These are phyloP conservation scores for Colletotrichum sp. DNA, from an alignment of 2,329 filamentous ascomycete genomes.

Conservation along the genomic window DNA sequence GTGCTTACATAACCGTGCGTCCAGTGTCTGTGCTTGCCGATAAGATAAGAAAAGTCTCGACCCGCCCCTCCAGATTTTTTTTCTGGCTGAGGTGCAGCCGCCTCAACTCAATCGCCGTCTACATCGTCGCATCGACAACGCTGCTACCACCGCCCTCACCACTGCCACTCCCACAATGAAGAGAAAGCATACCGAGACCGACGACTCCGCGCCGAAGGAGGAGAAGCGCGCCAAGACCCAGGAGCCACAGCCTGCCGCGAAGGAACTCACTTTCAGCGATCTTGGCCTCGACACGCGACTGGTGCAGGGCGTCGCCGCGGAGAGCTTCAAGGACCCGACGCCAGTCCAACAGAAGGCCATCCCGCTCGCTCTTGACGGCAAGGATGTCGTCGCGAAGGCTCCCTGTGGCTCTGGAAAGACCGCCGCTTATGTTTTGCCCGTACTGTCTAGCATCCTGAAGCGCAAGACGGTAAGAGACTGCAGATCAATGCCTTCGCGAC, in stretches of 20 bases:
- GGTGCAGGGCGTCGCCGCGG: constrained; percentile 82
- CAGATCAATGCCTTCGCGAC: neutral
- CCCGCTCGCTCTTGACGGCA: constrained; percentile 83
- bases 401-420: constrained; percentile 98
- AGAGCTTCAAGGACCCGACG: constrained; percentile 87
- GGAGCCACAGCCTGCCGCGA: constrained; percentile 7
- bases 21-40: neutral
- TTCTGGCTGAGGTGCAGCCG: neutral
- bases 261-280: constrained; percentile 67
- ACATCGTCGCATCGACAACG: neutral
- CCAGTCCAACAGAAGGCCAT: constrained; percentile 87
- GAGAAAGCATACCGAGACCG: constrained; percentile 64
- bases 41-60: constrained; percentile 14
- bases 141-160: neutral
- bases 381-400: constrained; percentile 89
- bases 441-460: constrained; percentile 84
- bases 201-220: constrained; percentile 53
- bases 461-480: constrained; percentile 65
- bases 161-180: constrained; percentile 51
- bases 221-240: constrained; percentile 32
- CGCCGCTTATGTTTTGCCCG: constrained; percentile 89
- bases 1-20: neutral
- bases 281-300: constrained; percentile 85
- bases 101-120: neutral
- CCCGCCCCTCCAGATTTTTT: constrained; percentile 18